A percentile compares a stretch with the other conserved stretches of the same genome.
phyloP scores from a whole-genome alignment of 2,329 filamentous ascomycete genomes.

The Colletotrichum agaves region DNA sequence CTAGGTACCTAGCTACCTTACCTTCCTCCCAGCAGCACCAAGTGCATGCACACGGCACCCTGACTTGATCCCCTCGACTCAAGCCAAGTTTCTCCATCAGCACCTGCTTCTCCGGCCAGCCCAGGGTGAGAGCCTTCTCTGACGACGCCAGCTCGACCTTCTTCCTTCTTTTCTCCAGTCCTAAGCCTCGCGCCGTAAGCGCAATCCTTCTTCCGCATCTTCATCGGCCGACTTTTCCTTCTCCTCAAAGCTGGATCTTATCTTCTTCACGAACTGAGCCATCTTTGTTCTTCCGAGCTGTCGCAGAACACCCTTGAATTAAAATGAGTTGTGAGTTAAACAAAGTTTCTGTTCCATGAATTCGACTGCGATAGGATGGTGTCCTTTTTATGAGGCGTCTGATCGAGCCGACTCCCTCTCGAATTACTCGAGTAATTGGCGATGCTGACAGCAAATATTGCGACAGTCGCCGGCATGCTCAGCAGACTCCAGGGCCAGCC shows the following conservation, averaged over 20 bases:
- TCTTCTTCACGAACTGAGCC: constrained; percentile 6
- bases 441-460: constrained; percentile 41
- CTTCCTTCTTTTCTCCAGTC: constrained; percentile 23
- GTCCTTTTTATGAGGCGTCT: neutral
- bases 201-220: constrained; percentile 22
- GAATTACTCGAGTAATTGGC: neutral
- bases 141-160: constrained; percentile 22
- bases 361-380: neutral
- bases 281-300: neutral
- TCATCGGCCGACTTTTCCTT: constrained; percentile 25
- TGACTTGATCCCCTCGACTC: constrained; percentile 20
- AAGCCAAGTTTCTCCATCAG: constrained; percentile 36
- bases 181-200: constrained; percentile 19
- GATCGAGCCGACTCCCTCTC: neutral
- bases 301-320: constrained; percentile 15
- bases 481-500: constrained; percentile 97
- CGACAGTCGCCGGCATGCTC: constrained; percentile 84
- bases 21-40: constrained; percentile 8
- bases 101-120: constrained; percentile 28
- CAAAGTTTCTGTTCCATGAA: neutral
- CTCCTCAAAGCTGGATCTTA: constrained; percentile 17
- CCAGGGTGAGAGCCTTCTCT: constrained; percentile 33
- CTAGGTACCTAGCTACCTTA: no score
- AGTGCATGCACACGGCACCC: constrained; percentile 12
- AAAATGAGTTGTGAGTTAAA: constrained; percentile 54